Evolutionary conservation across 2,329 filamentous ascomycete species (phyloP).

Genomic region (Rhinocladiella mackenziei): DNA sequence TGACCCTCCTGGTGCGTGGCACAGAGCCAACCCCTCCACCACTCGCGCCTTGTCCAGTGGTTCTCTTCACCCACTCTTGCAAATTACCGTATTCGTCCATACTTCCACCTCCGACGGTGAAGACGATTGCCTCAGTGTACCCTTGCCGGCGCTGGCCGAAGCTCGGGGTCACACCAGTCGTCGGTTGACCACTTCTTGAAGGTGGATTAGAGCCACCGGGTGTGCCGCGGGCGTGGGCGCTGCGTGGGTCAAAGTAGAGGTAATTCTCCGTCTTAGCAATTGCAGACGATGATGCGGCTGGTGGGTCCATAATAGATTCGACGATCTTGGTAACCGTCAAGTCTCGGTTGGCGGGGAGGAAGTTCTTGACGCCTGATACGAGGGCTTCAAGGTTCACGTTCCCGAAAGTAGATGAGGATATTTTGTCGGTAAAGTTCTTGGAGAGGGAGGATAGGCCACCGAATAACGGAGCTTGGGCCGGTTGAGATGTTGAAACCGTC

Average conservation of each 20-base stretch:
- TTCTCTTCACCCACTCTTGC: conserved; percentile 88
- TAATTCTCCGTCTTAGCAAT: conserved; percentile 96
- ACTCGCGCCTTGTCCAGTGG: conserved; percentile 53
- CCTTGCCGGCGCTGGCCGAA: conserved; percentile 89
- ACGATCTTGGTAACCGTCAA: conserved; percentile 96
- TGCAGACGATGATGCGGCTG: conserved; percentile 80
- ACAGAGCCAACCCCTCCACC: conserved; percentile 42
- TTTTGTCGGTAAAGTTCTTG: conserved; percentile 83
- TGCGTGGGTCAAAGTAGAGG: conserved; percentile 93
- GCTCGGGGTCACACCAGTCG: conserved; percentile 57
- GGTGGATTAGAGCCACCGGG: conserved; percentile 69
- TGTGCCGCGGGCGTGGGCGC: conserved; percentile 85
- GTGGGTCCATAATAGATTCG: conserved; percentile 95
- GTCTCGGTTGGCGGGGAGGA: conserved; percentile 92
- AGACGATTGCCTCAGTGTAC: conserved; percentile 87
- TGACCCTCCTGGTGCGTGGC: conserved; percentile 70
- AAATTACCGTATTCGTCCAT: conserved; percentile 99
- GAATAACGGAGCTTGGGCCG: conserved; percentile 68
- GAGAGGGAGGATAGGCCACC: conserved; percentile 89
- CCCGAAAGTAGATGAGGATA: conserved; percentile 83
- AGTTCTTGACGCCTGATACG: conserved; percentile 95
- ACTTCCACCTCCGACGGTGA: conserved; percentile 89
- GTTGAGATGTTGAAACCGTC: conserved; percentile 59
- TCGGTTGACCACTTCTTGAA: conserved; percentile 37
- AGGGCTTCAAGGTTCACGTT: conserved; percentile 87